These are phyloP conservation scores for Castanea sativa DNA, from an alignment of 306 rosid species.

Conservation along the genomic window DNA sequence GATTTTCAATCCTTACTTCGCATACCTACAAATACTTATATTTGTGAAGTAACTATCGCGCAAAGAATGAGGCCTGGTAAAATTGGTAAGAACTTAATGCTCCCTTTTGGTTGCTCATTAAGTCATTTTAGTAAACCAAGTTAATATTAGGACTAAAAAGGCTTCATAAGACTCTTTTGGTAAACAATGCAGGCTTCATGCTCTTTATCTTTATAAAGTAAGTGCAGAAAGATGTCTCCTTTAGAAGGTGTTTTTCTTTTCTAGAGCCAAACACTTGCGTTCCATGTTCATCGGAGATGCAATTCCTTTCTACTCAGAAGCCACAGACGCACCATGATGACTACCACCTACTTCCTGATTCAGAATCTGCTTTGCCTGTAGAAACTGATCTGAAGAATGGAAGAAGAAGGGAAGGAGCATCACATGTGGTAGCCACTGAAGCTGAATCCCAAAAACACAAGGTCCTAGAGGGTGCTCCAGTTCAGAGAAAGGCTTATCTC, in stretches of 20 bases:
- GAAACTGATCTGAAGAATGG: constrained; percentile 7
- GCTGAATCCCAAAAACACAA: neutral
- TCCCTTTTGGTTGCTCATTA: neutral
- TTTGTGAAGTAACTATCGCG: too few species aligned
- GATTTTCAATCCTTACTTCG: too few species aligned
- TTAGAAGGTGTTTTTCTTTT: neutral
- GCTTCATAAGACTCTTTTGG: neutral
- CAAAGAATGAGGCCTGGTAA: too few species aligned
- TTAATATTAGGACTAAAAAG: neutral
- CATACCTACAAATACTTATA: too few species aligned
- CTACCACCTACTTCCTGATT: constrained; percentile 41
- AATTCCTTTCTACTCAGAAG: constrained; percentile 2
- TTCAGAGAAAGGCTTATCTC: constrained; percentile 27
- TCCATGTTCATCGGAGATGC: neutral
- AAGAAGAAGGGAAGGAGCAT: neutral
- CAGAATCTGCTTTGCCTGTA: constrained; percentile 16
- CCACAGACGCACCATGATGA: constrained; percentile 2
- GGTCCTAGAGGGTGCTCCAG: neutral
- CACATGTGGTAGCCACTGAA: neutral
- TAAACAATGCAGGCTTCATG: neutral
- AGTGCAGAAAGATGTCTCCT: neutral
- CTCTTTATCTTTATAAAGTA: neutral
- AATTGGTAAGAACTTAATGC: too few species aligned
- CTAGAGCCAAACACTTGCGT: neutral
- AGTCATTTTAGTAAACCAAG: neutral